Base-by-base conservation (phyloP, 768 basidiomycete species). In the Lactarius pseudohatsudake region DNA sequence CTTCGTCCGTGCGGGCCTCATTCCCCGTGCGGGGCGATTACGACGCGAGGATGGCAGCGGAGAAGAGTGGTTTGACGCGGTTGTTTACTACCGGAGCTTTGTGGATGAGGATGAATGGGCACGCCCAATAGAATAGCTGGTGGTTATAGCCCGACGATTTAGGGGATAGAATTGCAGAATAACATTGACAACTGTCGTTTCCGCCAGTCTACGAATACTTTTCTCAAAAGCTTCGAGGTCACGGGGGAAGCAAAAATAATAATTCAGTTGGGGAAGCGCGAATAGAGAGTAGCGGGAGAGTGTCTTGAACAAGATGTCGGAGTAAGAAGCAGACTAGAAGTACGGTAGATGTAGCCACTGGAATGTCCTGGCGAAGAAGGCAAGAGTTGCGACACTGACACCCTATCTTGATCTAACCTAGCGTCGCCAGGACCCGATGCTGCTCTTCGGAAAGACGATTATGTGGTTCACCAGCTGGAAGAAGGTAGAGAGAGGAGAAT, bases 31-130 rank as follows among this genome's bases (percentile, higher is more conserved):
- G 3, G 96, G 96, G 2, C 81, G 89, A 56, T 77, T 96, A 56
- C 84, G 77, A 68, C 83, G 81, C 8, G 79, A 79, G 56, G 88
- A 91, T 70, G 93, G 90, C 0, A 73, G 78, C 5, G 89, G 85
- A 16, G 95, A 96, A 73, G 94, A 96, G 74, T 96, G 86, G 71
- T 87, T 95, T 9, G 94, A 97, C 74, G 93, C 95, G 0, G 86
- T 87, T 77, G 84, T 97, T 18, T 83, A 92, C 72, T 93, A 91
- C 79, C 93, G 90, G 79, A 85, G 82, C 67, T 94, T 94, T 73
- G 79, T 79, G 4, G 79, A 82, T 4, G 64, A 69, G 47, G 68
- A 64, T 22, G 69, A 61, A 40, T 69, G 66, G 69, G 50, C 41
- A 55, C 66, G 62, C 43, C 43, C 57, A 36, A 64, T 67, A 63